Evolutionary conservation across 2,329 filamentous ascomycete genomes (phyloP).

Genomic region (Hymenoscyphus scutula): DNA sequence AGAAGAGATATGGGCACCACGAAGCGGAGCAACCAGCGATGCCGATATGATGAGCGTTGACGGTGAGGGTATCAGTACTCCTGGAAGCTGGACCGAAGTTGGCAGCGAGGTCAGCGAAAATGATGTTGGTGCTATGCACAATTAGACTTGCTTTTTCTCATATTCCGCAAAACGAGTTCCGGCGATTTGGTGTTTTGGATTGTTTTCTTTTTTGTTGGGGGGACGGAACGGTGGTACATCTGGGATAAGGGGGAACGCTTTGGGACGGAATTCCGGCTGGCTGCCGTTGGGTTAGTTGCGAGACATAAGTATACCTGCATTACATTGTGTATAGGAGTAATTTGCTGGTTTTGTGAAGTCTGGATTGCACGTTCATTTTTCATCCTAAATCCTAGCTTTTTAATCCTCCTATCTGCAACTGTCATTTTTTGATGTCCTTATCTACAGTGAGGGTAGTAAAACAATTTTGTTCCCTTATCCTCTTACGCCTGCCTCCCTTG

Average conservation of each 20-base stretch:
- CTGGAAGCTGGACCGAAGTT: constrained; percentile 63
- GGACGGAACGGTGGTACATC: not conserved
- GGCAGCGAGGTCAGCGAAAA: constrained; percentile 56
- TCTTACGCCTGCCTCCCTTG: too few species aligned
- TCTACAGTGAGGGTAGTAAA: too few species aligned
- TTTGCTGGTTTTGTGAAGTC: not conserved
- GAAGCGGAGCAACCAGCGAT: constrained; percentile 41
- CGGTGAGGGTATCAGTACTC: constrained; percentile 55
- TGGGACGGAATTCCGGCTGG: too few species aligned
- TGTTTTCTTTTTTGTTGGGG: not conserved
- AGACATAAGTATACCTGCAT: not conserved
- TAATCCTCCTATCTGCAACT: not conserved
- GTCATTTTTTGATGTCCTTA: too few species aligned
- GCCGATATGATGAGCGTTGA: constrained; percentile 60
- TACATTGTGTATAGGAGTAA: constrained; percentile 1
- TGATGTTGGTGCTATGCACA: constrained; percentile 29
- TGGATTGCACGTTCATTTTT: not conserved
- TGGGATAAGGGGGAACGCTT: too few species aligned
- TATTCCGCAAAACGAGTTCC: not conserved
- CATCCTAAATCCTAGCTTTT: not conserved
- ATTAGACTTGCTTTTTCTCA: constrained; percentile 24
- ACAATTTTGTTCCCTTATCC: too few species aligned
- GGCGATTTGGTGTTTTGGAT: constrained; percentile 1
- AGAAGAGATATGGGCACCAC: constrained; percentile 40
- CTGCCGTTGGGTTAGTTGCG: too few species aligned